These are phyloP conservation scores for Cordyceps pruinosa DNA, from an alignment of 2,329 filamentous ascomycete genomes.

Conservation along the genomic window DNA sequence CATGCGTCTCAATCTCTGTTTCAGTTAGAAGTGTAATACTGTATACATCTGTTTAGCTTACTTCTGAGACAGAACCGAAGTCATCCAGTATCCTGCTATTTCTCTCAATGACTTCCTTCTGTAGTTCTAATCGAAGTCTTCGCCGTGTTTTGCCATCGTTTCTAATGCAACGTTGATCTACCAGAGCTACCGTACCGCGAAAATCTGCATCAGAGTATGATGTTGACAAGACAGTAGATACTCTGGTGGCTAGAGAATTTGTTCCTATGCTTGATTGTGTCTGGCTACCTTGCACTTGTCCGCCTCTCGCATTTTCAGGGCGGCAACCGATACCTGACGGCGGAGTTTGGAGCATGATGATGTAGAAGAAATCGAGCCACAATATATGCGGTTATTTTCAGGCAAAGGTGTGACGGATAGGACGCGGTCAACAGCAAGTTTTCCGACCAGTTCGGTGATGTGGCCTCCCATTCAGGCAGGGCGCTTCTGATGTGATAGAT, in stretches of 20 bases:
- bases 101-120: slow-evolving; percentile 87
- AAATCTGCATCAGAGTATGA: slow-evolving; percentile 93
- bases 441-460: too few species aligned
- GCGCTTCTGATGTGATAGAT: too few species aligned
- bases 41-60: slow-evolving; percentile 31
- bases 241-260: slow-evolving; percentile 71
- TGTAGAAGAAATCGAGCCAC: not conserved
- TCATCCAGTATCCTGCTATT: slow-evolving; percentile 85
- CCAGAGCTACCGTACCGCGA: slow-evolving; percentile 69
- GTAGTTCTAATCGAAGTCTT: slow-evolving; percentile 71
- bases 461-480: too few species aligned
- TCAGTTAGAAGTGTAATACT: slow-evolving; percentile 21
- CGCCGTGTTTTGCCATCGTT: slow-evolving; percentile 76
- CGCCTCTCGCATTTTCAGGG: not conserved
- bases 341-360: not conserved
- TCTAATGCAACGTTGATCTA: slow-evolving; percentile 63
- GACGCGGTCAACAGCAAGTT: not conserved
- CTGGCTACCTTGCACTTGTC: slow-evolving; percentile 4
- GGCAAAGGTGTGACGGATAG: not conserved
- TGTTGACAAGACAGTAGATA: slow-evolving; percentile 79
- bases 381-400: not conserved
- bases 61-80: slow-evolving; percentile 84
- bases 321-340: not conserved
- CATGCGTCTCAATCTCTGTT: slow-evolving; percentile 78
- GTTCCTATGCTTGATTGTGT: slow-evolving; percentile 28